Percentiles rank a stretch among this genome's conserved stretches.
Evolutionary conservation across 768 basidiomycete species (phyloP).

Genomic region (Xerocomellus amylosporus): DNA sequence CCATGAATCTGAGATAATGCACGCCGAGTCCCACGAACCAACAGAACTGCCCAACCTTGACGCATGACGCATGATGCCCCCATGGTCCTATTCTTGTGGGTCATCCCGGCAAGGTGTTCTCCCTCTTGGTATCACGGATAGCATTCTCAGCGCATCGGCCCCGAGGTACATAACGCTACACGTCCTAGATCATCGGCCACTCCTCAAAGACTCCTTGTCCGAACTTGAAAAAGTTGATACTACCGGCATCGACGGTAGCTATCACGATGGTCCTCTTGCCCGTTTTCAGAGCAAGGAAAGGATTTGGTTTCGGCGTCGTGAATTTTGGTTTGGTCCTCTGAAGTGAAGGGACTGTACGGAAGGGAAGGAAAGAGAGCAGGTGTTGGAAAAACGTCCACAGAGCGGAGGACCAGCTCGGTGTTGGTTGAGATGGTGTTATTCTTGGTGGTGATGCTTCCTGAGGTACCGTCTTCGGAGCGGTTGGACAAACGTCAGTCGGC

Average conservation of each 20-base stretch:
- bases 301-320: slow-evolving; percentile 49
- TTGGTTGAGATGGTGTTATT: neutral
- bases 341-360: slow-evolving; percentile 1
- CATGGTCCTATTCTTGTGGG: neutral
- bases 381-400: neutral
- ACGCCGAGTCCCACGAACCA: no score
- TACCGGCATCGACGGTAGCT: slow-evolving; percentile 86
- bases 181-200: slow-evolving; percentile 58
- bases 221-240: slow-evolving; percentile 85
- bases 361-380: slow-evolving; percentile 7
- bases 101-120: neutral
- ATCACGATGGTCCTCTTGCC: slow-evolving; percentile 83
- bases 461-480: neutral
- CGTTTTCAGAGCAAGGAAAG: slow-evolving; percentile 76
- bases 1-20: no score
- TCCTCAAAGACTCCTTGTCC: slow-evolving; percentile 83
- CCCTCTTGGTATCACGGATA: neutral
- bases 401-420: neutral
- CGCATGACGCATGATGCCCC: no score
- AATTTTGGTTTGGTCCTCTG: slow-evolving; percentile 29
- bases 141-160: neutral
- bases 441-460: slow-evolving; percentile 1
- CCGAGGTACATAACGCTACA: neutral
- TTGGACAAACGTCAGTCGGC: neutral
- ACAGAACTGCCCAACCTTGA: no score